Conservation (phyloP, 2,329 filamentous ascomycete species). For the Sporothrix curviconia region DNA sequence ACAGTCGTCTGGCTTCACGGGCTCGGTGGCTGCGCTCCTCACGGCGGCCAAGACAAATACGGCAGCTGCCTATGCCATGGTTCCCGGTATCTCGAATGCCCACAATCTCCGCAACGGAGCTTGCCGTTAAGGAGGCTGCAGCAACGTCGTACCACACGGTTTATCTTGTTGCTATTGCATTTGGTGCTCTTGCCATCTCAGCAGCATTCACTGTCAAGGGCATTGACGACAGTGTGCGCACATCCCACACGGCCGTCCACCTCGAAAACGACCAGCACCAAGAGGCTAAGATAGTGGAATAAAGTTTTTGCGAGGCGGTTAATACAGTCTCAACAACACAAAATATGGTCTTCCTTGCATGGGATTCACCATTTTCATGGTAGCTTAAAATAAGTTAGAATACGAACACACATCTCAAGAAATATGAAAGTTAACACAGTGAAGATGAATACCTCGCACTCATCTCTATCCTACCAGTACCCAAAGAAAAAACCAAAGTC, state of each 20-base stretch:
- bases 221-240: not conserved
- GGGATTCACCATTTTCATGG: no score
- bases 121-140: not conserved
- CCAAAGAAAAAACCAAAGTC: no score
- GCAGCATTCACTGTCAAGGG: not conserved
- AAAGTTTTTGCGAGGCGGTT: no score
- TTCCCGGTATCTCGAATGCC: conserved; percentile 24
- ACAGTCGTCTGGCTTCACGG: conserved; percentile 18
- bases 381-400: no score
- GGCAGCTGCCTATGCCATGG: conserved; percentile 24
- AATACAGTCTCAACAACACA: no score
- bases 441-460: no score
- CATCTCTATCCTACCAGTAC: no score
- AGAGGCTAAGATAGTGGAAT: not conserved
- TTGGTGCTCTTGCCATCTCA: not conserved
- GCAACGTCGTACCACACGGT: not conserved
- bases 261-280: not conserved
- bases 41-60: conserved; percentile 26
- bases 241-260: not conserved
- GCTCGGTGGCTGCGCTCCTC: conserved; percentile 19
- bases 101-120: conserved; percentile 25
- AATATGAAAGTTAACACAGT: no score
- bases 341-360: no score
- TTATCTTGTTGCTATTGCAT: not conserved
- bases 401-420: no score